A percentile compares a stretch with the other conserved stretches of the same genome.
phyloP scores from a whole-genome alignment of 306 rosid genomes.

The Cucumis cinereus region DNA sequence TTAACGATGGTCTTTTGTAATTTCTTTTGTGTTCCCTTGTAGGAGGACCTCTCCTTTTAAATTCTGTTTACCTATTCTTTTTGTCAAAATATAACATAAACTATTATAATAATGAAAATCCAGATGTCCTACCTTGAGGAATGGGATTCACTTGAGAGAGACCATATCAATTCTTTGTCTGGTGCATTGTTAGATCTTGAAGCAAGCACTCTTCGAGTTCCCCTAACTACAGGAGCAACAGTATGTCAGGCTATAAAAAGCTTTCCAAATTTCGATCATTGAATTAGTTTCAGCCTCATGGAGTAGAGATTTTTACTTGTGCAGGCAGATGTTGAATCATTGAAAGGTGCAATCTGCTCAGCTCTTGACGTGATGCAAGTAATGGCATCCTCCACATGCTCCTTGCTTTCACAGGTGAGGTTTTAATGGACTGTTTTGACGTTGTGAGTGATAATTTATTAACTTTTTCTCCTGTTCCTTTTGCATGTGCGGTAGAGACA shows the following conservation, averaged over 20 bases:
- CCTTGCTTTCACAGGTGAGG: slow-evolving; percentile 68
- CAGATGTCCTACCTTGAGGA: slow-evolving; percentile 77
- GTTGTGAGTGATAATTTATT: neutral
- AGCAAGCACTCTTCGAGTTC: slow-evolving; percentile 91
- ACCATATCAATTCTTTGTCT: slow-evolving; percentile 63
- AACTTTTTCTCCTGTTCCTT: neutral
- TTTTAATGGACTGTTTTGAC: neutral
- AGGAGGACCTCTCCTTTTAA: neutral
- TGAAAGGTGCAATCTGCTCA: slow-evolving; percentile 77
- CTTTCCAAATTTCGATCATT: slow-evolving; percentile 1
- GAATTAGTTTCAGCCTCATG: slow-evolving; percentile 9
- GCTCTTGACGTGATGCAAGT: slow-evolving; percentile 85
- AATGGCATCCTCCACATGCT: slow-evolving; percentile 76
- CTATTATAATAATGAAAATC: slow-evolving; percentile 3
- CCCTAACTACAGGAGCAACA: slow-evolving; percentile 70
- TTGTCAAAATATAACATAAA: neutral
- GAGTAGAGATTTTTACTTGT: slow-evolving; percentile 9
- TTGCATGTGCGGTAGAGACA: neutral
- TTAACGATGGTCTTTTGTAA: neutral
- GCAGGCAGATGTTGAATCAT: slow-evolving; percentile 80
- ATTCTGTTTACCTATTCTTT: neutral
- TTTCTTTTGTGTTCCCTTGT: neutral
- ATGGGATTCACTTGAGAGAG: slow-evolving; percentile 73
- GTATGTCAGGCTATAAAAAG: slow-evolving; percentile 28
- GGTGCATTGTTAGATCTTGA: slow-evolving; percentile 88